A percentile compares a stretch with the other conserved stretches of the same genome.
Conservation (phyloP, 768 basidiomycete genomes). For the Pleurotus cornucopiae region DNA sequence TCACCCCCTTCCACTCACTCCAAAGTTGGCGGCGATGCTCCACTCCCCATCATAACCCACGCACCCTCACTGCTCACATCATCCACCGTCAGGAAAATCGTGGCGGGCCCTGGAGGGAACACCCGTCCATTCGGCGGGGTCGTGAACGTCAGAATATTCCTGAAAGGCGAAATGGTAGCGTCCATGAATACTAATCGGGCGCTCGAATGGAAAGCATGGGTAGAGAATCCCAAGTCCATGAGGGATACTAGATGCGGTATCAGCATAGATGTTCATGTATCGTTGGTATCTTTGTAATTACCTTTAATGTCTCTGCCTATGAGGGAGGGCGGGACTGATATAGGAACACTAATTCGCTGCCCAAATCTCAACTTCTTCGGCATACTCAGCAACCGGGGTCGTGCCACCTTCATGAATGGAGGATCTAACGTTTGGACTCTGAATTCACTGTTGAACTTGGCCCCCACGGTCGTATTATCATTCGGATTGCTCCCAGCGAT, state of each 20-base stretch:
- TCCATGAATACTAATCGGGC: constrained; percentile 27
- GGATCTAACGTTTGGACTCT: constrained; percentile 25
- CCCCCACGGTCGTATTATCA: not conserved
- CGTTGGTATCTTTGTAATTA: not conserved
- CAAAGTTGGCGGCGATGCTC: constrained; percentile 7
- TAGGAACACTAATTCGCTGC: constrained; percentile 12
- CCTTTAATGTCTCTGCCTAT: not conserved
- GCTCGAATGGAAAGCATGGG: constrained; percentile 28
- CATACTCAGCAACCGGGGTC: constrained; percentile 19
- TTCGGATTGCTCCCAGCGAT: constrained; percentile 7
- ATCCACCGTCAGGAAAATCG: constrained; percentile 9
- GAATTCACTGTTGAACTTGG: constrained; percentile 21
- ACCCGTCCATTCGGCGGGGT: constrained; percentile 29
- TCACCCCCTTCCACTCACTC: not conserved
- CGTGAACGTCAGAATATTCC: constrained; percentile 25
- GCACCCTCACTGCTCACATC: constrained; percentile 8
- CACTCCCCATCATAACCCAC: constrained; percentile 8
- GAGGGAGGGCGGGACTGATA: not conserved
- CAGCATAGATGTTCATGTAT: not conserved
- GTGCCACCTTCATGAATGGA: constrained; percentile 22
- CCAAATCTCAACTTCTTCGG: constrained; percentile 24
- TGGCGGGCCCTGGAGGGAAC: constrained; percentile 24
- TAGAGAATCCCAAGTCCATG: constrained; percentile 28
- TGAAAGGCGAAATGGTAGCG: constrained; percentile 17
- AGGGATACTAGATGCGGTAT: constrained; percentile 17